Evolutionary conservation across 2,329 filamentous ascomycete genomes (phyloP).

Genomic region (Myrmaecium sp.): DNA sequence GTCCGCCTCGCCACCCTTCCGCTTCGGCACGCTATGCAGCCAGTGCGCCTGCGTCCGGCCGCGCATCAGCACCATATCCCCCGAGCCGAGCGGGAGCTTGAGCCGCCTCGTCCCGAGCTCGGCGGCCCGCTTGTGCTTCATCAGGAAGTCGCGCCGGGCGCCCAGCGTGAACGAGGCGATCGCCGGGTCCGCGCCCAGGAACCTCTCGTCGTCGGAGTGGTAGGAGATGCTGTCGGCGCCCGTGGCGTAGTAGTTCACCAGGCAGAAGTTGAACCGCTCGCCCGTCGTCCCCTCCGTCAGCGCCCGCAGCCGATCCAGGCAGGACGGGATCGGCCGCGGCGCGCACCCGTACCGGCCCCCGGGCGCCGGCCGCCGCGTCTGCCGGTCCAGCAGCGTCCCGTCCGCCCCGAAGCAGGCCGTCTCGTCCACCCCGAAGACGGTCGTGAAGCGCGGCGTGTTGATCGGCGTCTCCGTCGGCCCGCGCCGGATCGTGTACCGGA

Average conservation of each 20-base stretch:
- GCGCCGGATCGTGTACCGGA: constrained; percentile 55
- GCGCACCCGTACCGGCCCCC: constrained; percentile 37
- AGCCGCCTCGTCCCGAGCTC: constrained; percentile 15
- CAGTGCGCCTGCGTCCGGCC: constrained; percentile 59
- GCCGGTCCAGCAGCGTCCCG: constrained; percentile 24
- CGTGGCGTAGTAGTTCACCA: constrained; percentile 72
- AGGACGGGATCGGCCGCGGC: constrained; percentile 55
- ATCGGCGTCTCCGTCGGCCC: constrained; percentile 46
- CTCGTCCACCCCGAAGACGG: constrained; percentile 44
- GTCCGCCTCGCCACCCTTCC: constrained; percentile 44
- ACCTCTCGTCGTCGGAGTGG: constrained; percentile 66
- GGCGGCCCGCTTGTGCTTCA: constrained; percentile 50
- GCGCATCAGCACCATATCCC: constrained; percentile 68
- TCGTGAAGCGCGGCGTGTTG: constrained; percentile 43
- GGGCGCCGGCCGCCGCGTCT: constrained; percentile 23
- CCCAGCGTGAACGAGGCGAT: constrained; percentile 65
- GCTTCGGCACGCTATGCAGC: constrained; percentile 64
- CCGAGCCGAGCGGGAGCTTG: constrained; percentile 42
- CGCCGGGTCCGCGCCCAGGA: constrained; percentile 49
- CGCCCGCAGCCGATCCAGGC: constrained; percentile 45
- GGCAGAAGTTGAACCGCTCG: constrained; percentile 58
- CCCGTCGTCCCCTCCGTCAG: constrained; percentile 49
- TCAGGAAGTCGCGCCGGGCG: constrained; percentile 54
- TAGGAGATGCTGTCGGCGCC: constrained; percentile 63
- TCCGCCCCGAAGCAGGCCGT: constrained; percentile 44